A percentile compares a stretch with the other conserved stretches of the same genome.
Evolutionary conservation across 2,329 filamentous ascomycete genomes (phyloP).

Genomic region (Sclerotinia glacialis): DNA sequence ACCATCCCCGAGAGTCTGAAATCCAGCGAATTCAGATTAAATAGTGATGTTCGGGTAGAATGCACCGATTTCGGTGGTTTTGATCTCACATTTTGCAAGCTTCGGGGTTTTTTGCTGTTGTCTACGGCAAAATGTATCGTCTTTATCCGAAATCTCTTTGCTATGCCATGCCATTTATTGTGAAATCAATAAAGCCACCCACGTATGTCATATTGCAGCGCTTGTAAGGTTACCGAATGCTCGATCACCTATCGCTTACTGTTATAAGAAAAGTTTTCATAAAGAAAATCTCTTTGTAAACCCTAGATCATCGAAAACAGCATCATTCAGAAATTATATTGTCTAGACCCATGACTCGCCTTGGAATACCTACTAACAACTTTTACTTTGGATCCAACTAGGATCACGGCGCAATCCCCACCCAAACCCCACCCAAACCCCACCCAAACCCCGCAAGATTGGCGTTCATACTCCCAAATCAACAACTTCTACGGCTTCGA

Average conservation of each 20-base stretch:
- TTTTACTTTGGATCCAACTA: slow-evolving; percentile 20
- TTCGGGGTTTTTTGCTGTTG: background rate
- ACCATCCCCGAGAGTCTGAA: background rate
- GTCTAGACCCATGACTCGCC: slow-evolving; percentile 10
- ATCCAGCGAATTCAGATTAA: background rate
- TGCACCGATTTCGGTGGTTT: background rate
- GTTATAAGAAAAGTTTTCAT: background rate
- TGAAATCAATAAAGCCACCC: background rate
- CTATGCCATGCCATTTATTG: background rate
- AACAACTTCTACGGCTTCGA: slow-evolving; percentile 1
- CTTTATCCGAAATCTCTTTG: background rate
- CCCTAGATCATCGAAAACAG: background rate
- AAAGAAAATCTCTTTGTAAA: background rate
- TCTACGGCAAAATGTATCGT: background rate
- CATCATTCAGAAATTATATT: background rate
- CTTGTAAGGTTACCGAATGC: background rate
- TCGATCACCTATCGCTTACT: background rate
- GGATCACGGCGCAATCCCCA: background rate
- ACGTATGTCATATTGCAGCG: background rate
- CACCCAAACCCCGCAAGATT: background rate
- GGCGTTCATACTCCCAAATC: background rate
- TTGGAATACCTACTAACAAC: slow-evolving; percentile 24
- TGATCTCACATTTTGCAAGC: background rate
- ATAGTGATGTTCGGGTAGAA: background rate
- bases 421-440: background rate